Evolutionary conservation across 2,329 filamentous ascomycete genomes (phyloP).

Genomic region (Colletotrichum higginsianum): DNA sequence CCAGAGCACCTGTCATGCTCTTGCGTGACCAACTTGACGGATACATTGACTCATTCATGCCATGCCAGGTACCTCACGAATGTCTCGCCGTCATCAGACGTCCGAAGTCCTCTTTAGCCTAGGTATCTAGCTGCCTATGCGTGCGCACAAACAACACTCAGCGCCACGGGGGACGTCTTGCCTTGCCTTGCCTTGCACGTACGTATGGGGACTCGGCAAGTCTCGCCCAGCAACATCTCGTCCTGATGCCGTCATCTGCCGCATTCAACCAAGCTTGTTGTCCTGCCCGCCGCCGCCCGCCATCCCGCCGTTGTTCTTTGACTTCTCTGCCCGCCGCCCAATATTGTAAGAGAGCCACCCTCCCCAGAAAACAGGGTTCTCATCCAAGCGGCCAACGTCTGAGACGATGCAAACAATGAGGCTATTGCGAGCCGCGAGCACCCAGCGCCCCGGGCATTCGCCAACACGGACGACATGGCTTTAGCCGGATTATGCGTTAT

Average conservation of each 20-base stretch:
- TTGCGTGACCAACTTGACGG: not conserved
- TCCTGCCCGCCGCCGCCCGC: not conserved
- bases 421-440: constrained; percentile 18
- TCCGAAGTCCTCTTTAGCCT: no score
- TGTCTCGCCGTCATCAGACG: constrained; percentile 23
- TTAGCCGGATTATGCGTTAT: constrained; percentile 32
- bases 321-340: not conserved
- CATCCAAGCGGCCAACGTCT: constrained; percentile 16
- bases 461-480: constrained; percentile 33
- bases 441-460: constrained; percentile 15
- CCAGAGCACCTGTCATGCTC: constrained; percentile 16
- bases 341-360: not conserved
- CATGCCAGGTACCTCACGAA: constrained; percentile 14
- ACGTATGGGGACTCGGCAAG: not conserved
- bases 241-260: constrained; percentile 22
- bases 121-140: constrained; percentile 11
- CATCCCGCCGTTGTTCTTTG: constrained; percentile 5
- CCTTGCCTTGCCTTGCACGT: not conserved
- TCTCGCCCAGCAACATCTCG: not conserved
- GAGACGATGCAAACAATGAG: constrained; percentile 28
- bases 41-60: not conserved
- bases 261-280: constrained; percentile 1
- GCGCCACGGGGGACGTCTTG: not conserved
- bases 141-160: not conserved
- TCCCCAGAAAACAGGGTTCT: constrained; percentile 7